Evolutionary conservation across 345 rosid species (phyloP).

Genomic region (Excoecaria cochinchinensis): DNA sequence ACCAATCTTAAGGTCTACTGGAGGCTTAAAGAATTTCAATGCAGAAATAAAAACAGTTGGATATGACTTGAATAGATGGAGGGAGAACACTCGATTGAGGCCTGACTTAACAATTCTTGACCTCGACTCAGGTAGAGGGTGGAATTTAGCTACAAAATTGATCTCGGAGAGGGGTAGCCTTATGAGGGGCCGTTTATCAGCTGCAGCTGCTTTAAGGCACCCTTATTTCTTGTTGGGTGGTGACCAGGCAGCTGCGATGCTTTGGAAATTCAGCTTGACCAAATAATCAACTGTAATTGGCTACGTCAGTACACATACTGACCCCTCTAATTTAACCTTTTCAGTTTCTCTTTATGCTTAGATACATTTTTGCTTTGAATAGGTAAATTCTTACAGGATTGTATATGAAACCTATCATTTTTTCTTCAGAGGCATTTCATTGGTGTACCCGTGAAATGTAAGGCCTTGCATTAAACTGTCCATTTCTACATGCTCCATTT

Average conservation of each 20-base stretch:
- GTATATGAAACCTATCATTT: neutral
- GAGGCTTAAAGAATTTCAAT: constrained; percentile 84
- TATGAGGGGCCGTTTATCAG: constrained; percentile 85
- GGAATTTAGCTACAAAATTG: constrained; percentile 88
- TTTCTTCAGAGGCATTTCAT: neutral
- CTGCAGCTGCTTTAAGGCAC: constrained; percentile 84
- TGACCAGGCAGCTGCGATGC: constrained; percentile 90
- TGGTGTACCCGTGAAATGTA: neutral
- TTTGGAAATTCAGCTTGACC: constrained; percentile 69
- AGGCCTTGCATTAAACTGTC: neutral
- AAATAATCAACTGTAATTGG: constrained; percentile 33
- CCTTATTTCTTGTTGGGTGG: constrained; percentile 91
- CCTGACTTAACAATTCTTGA: constrained; percentile 80
- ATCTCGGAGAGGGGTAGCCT: constrained; percentile 76
- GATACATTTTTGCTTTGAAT: neutral
- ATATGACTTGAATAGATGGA: constrained; percentile 78
- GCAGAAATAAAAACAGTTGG: constrained; percentile 50
- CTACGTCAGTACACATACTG: constrained; percentile 17
- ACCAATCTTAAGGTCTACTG: constrained; percentile 61
- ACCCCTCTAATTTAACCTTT: neutral
- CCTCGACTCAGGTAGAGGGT: constrained; percentile 91
- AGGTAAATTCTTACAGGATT: neutral
- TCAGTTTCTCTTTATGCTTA: neutral
- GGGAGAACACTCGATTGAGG: constrained; percentile 58
- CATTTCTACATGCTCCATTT: neutral